phyloP scores from a whole-genome alignment of 306 rosid species.

The Cucurbita pepo region DNA sequence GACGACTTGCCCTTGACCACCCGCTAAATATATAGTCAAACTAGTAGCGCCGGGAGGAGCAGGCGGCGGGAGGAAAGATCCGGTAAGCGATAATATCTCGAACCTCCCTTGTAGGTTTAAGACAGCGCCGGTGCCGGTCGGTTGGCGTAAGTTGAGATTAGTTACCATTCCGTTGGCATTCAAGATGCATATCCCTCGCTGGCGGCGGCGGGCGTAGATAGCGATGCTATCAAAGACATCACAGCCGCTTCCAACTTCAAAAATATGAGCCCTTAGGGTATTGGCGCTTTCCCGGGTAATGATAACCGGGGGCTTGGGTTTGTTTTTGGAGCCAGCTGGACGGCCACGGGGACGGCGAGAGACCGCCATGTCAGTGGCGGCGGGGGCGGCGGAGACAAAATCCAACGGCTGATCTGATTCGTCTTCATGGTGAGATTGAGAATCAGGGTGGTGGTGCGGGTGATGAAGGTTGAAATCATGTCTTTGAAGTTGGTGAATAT shows the following conservation, averaged over 20 bases:
- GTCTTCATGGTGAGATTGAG: constrained; percentile 24
- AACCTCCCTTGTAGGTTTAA: constrained; percentile 74
- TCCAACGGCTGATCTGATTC: constrained; percentile 7
- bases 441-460: constrained; percentile 15
- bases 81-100: constrained; percentile 69
- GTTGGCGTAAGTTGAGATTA: constrained; percentile 64
- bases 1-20: constrained; percentile 81
- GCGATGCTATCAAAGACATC: constrained; percentile 73
- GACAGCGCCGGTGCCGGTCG: constrained; percentile 44
- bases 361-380: constrained; percentile 23
- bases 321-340: constrained; percentile 84
- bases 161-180: constrained; percentile 77
- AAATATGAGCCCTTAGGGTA: constrained; percentile 83
- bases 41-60: constrained; percentile 91
- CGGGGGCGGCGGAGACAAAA: not conserved
- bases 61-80: constrained; percentile 80
- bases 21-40: constrained; percentile 48
- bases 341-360: constrained; percentile 59
- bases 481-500: constrained; percentile 47
- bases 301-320: constrained; percentile 61
- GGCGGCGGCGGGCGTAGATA: constrained; percentile 66
- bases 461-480: constrained; percentile 45
- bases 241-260: constrained; percentile 61
- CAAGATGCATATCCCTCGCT: constrained; percentile 84
- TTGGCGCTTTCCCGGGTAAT: constrained; percentile 84